These are phyloP conservation scores for Dothistroma pini DNA, from an alignment of 2,329 filamentous ascomycete genomes.

Conservation along the genomic window DNA sequence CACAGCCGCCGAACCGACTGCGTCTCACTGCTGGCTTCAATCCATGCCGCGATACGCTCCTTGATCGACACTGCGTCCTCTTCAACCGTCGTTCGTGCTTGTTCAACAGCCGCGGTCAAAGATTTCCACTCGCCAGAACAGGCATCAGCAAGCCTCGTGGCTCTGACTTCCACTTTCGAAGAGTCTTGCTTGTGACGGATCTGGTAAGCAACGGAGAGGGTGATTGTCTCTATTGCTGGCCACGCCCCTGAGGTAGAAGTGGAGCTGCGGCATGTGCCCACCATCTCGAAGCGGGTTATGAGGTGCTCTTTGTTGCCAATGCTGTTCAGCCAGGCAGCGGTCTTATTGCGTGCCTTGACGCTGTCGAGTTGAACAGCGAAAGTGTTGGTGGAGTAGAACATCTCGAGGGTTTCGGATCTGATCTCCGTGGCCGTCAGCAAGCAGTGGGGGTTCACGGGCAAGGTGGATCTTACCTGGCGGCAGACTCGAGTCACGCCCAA, in stretches of 20 bases:
- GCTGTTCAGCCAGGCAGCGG: background rate
- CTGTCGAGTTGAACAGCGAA: background rate
- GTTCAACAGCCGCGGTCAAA: background rate
- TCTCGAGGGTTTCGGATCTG: background rate
- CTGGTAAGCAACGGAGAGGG: background rate
- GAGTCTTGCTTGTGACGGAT: background rate
- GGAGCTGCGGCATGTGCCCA: background rate
- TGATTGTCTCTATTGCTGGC: background rate
- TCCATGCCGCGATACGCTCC: background rate
- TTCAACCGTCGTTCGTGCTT: background rate
- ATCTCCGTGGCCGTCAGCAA: background rate
- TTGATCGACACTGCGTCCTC: background rate
- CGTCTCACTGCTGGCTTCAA: background rate
- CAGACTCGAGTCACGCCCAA: background rate
- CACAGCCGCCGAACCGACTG: background rate
- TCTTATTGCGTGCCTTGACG: background rate
- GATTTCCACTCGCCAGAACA: background rate
- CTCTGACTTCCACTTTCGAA: background rate
- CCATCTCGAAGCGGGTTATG: background rate
- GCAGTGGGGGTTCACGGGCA: too few species aligned
- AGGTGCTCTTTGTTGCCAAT: background rate
- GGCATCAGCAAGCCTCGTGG: background rate
- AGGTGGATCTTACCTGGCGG: background rate
- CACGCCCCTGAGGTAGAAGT: background rate
- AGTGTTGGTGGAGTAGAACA: background rate